phyloP scores from a whole-genome alignment of 306 rosid genomes.

The Argentina anserina region DNA sequence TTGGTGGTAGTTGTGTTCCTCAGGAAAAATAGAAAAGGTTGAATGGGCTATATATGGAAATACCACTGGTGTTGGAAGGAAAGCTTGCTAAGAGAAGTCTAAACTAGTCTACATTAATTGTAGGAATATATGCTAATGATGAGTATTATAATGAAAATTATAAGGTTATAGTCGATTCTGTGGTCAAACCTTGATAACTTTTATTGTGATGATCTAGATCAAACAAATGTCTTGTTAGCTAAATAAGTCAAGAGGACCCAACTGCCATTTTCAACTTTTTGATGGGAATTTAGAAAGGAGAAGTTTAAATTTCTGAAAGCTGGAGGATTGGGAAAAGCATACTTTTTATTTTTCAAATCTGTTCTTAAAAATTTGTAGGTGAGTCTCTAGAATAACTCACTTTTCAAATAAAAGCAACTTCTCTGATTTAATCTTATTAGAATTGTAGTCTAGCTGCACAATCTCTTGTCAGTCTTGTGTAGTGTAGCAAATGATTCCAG shows the following conservation, averaged over 20 bases:
- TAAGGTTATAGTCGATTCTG: background rate
- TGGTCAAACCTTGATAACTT: background rate
- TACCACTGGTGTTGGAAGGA: background rate
- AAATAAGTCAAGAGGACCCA: background rate
- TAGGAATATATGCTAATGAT: slow-evolving; percentile 1
- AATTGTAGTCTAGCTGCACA: too few species aligned
- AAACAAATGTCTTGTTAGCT: background rate
- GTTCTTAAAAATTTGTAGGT: background rate
- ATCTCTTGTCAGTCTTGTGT: too few species aligned
- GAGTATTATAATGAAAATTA: too few species aligned
- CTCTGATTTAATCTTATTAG: background rate
- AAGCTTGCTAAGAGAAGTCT: background rate
- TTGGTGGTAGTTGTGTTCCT: background rate
- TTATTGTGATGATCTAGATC: background rate
- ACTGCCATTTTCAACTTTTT: background rate
- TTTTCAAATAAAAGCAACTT: background rate
- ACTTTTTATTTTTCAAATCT: background rate
- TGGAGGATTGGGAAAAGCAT: background rate
- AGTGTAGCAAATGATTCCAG: background rate
- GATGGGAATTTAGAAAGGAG: background rate
- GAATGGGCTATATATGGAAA: background rate
- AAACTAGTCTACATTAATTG: background rate
- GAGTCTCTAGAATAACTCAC: background rate
- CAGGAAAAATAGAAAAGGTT: background rate
- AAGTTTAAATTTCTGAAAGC: background rate